Percentiles rank a stretch among this genome's conserved stretches.
Evolutionary conservation across 306 rosid species (phyloP).

Genomic region (Astragalus glycyphyllos): DNA sequence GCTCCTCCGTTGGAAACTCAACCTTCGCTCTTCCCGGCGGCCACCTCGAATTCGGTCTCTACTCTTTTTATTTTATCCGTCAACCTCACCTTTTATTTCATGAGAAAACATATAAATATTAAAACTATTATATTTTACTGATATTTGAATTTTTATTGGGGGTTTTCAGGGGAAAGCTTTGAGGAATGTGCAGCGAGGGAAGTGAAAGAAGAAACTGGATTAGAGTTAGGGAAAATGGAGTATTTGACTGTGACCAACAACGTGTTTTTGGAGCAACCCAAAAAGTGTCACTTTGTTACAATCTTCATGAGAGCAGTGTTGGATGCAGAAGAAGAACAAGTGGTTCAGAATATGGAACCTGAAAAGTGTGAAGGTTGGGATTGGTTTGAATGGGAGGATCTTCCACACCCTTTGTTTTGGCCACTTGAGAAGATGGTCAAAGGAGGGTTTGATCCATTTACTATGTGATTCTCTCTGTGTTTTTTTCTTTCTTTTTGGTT

Average conservation of each 20-base stretch:
- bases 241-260: constrained; percentile 59
- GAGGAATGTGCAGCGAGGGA: constrained; percentile 78
- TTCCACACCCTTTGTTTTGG: constrained; percentile 71
- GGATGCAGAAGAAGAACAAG: constrained; percentile 42
- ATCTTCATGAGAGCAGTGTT: constrained; percentile 59
- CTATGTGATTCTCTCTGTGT: background rate
- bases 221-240: constrained; percentile 57
- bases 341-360: constrained; percentile 68
- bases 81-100: background rate
- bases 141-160: background rate
- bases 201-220: constrained; percentile 78
- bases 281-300: constrained; percentile 64
- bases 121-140: background rate
- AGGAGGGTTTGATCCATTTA: constrained; percentile 68
- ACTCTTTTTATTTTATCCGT: background rate
- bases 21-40: constrained; percentile 67
- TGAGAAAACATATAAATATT: background rate
- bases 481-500: background rate
- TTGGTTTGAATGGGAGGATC: constrained; percentile 67
- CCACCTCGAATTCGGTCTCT: constrained; percentile 61
- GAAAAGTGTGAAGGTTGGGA: constrained; percentile 79
- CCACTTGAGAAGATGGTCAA: constrained; percentile 62
- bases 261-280: constrained; percentile 52
- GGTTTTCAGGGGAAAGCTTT: constrained; percentile 70
- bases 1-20: constrained; percentile 49